Evolutionary conservation across 2,329 filamentous ascomycete species (phyloP), one percentile per base, ranked within the genome.

Genomic region (Epichloe glyceriae): DNA sequence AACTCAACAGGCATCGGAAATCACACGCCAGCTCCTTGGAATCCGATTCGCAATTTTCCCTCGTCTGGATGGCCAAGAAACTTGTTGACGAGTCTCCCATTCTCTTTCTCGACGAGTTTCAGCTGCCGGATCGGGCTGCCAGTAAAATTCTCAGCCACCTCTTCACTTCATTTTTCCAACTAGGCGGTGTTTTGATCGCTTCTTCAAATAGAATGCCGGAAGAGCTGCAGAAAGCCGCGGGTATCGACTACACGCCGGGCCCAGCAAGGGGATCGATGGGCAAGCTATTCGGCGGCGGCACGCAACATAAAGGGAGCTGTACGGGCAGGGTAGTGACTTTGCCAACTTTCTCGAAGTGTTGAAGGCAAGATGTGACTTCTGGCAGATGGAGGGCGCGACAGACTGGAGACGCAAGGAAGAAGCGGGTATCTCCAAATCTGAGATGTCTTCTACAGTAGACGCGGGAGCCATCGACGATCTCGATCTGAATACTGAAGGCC

Each of bases 151-250:
- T 93, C 54, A 87, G 83, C 53, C 85, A 86, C 58, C 73, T 93
- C 2, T 83, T 93, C 63, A 86, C 86, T 6, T 75, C 78, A 2
- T 91, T 91, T 67, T 91, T 91, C 61, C 85, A 90, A 55, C 73
- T 91, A 3, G 87, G 87, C 0, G 87, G 87, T 7, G 87, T 93
- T 0, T 69, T 93, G 15, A 75, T 93, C 38, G 86, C 86, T 1
- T 89, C 85, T 0, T 88, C 84, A 4, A 93, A 93, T 62, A 79
- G 87, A 7, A 86, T 91, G 81, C 86, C 87, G 0, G 86, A 91
- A 59, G 87, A 90, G 61, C 65, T 93, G 47, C 83, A 79, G 44
- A 88, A 86, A 56, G 86, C 86, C 0, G 80, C 80, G 1, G 86
- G 87, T 0, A 74, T 83, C 22, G 79, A 85, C 54, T 88, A 86